phyloP scores from a whole-genome alignment of 352 stramenopile genomes.

The Phytopythium delawarense region DNA sequence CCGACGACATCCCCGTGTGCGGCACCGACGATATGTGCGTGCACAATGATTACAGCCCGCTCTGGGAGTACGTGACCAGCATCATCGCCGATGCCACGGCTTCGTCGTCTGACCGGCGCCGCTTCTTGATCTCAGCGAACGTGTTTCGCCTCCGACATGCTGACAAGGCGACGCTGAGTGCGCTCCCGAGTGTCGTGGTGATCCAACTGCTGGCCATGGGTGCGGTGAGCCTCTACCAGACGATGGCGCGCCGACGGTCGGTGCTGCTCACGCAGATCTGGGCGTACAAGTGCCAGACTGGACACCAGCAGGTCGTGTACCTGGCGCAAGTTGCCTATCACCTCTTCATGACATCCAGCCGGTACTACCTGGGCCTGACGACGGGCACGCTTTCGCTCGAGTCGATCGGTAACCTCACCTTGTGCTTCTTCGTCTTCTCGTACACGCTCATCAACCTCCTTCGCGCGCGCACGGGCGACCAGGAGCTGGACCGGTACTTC shows the following conservation, averaged over 20 bases:
- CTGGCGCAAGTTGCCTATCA: constrained; percentile 30
- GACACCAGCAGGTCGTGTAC: constrained; percentile 32
- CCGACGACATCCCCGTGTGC: constrained; percentile 12
- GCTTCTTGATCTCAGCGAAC: constrained; percentile 19
- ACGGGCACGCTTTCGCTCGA: constrained; percentile 16
- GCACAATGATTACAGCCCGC: constrained; percentile 31
- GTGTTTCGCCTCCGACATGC: constrained; percentile 21
- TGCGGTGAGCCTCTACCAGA: constrained; percentile 24
- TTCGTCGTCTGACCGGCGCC: background rate
- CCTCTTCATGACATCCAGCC: constrained; percentile 25
- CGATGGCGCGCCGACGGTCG: constrained; percentile 27
- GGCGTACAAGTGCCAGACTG: constrained; percentile 33
- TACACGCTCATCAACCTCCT: constrained; percentile 19
- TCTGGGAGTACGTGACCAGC: constrained; percentile 22
- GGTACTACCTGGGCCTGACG: constrained; percentile 19
- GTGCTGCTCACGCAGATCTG: constrained; percentile 34
- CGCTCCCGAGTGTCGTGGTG: constrained; percentile 19
- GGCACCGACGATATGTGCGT: constrained; percentile 6
- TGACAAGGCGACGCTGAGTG: constrained; percentile 28
- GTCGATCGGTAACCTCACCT: constrained; percentile 10
- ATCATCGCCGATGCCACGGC: background rate
- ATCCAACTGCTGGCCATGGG: constrained; percentile 27
- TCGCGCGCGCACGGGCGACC: constrained; percentile 23
- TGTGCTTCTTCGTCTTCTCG: constrained; percentile 16
- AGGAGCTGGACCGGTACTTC: constrained; percentile 29